A percentile compares a stretch with the other conserved stretches of the same genome.
phyloP scores from a whole-genome alignment of 2,329 filamentous ascomycete genomes.

The Alternaria burnsii region DNA sequence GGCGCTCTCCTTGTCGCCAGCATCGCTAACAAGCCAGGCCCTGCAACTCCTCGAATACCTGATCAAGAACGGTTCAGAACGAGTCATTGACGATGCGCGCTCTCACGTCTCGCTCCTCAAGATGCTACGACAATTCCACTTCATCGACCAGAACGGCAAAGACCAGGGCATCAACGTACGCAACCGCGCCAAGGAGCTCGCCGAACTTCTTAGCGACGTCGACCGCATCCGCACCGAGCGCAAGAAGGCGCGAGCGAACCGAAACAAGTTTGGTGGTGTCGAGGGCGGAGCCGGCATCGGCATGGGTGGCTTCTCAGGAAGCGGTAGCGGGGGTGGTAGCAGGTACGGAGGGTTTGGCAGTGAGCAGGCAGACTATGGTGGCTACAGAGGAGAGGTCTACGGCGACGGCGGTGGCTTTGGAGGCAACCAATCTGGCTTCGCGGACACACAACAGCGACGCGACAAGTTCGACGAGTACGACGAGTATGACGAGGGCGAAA shows the following conservation, averaged over 20 bases:
- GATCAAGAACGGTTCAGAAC: conserved; percentile 96
- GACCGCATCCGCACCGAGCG: conserved; percentile 77
- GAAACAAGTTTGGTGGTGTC: conserved; percentile 94
- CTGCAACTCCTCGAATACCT: conserved; percentile 96
- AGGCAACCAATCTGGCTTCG: conserved; percentile 73
- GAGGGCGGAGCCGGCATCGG: conserved; percentile 78
- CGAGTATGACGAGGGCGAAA: conserved; percentile 84
- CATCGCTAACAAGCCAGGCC: conserved; percentile 55
- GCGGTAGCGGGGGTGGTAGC: conserved; percentile 60
- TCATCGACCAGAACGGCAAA: conserved; percentile 93
- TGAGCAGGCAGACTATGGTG: conserved; percentile 64
- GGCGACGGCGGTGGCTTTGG: conserved; percentile 96
- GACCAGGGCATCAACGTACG: conserved; percentile 98
- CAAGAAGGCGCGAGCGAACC: conserved; percentile 90
- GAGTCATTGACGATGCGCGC: conserved; percentile 95
- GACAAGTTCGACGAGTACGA: conserved; percentile 97
- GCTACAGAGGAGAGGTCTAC: conserved; percentile 79
- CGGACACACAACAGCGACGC: conserved; percentile 67
- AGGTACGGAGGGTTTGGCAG: conserved; percentile 93
- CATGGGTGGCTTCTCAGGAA: conserved; percentile 62
- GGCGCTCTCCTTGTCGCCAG: background rate
- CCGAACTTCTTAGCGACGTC: conserved; percentile 91
- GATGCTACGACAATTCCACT: conserved; percentile 99
- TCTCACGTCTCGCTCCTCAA: conserved; percentile 94
- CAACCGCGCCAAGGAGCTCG: conserved; percentile 93